Evolutionary conservation across 768 basidiomycete genomes (phyloP), one percentile per base, ranked within the genome.

Genomic region (Lentinula aciculospora): DNA sequence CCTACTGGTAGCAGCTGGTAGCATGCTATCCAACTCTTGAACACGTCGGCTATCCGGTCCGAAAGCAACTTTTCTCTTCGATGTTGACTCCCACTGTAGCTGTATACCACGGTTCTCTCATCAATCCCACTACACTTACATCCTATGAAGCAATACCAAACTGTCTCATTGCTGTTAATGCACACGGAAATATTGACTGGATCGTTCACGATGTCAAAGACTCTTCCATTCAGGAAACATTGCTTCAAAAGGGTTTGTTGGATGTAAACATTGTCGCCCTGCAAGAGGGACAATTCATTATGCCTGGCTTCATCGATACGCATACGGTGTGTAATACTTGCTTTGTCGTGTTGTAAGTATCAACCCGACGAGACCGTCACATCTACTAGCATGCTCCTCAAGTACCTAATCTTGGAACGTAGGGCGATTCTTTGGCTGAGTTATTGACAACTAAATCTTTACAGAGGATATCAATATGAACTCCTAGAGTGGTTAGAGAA

Each of bases 251-350:
- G 60, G 87, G 84, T n/a, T 65, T 73, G 19, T 45, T 69, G 8
- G 72, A 47, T 47, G 66, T 79, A 5, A 68, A 79, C 19, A 65
- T 83, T 4, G 66, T 80, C 8, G 57, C 57, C n/a, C 66, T 86
- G 47, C 69, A 68, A 10, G 69, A 76, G 2, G 83, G 82, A 15
- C 76, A 85, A 61, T 94, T 94, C 66, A 65, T 96, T 57, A 82
- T 92, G 66, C 94, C 94, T 5, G 94, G 94, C 3, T 84, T 96
- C 68, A 75, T 95, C 55, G 94, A 97, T 75, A 96, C 94, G 29
- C 94, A 96, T 71, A 91, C 88, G 32, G 94, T 94, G 66, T 67
- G 87, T 69, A 31, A 4, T 21, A 15, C 36, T 3, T n/a, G 6
- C 23, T n/a, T 25, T 19, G 15, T 19, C 27, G 8, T 3, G 23